Conservation (phyloP, 83 land plant species). For the Picea mariana region DNA sequence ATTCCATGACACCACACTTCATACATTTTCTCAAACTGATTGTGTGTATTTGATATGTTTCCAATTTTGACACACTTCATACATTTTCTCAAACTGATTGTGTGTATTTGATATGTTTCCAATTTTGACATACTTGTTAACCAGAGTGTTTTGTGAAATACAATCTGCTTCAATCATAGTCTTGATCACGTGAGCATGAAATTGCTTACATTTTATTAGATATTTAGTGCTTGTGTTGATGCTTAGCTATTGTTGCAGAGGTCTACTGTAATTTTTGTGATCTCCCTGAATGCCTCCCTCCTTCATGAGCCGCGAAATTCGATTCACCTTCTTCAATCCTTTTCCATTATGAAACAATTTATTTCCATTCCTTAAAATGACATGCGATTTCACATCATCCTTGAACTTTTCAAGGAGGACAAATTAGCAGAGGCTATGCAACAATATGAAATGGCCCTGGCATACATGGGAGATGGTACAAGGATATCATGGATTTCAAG, state of each 20-base stretch:
- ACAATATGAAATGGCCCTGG: constrained; percentile 99
- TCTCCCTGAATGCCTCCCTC: no score
- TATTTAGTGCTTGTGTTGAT: neutral
- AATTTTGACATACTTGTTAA: constrained; percentile 39
- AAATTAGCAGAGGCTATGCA: constrained; percentile 95
- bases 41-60: constrained; percentile 18
- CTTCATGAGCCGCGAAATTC: no score
- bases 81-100: no score
- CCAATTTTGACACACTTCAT: constrained; percentile 23
- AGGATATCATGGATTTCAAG: no score
- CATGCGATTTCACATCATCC: no score
- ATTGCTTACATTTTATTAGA: constrained; percentile 16
- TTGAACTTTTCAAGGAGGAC: constrained; percentile 76
- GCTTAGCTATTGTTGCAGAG: no score
- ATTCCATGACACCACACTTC: constrained; percentile 50
- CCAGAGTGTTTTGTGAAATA: constrained; percentile 27
- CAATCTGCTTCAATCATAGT: constrained; percentile 22
- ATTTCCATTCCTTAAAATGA: no score
- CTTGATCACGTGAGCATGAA: constrained; percentile 36
- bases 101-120: no score
- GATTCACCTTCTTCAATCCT: no score
- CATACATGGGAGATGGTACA: constrained; percentile 98
- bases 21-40: constrained; percentile 44
- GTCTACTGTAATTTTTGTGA: no score
- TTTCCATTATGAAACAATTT: no score